These are phyloP conservation scores for Dictyostelium citrinum DNA, from an alignment of 78 protist species.

Conservation along the genomic window DNA sequence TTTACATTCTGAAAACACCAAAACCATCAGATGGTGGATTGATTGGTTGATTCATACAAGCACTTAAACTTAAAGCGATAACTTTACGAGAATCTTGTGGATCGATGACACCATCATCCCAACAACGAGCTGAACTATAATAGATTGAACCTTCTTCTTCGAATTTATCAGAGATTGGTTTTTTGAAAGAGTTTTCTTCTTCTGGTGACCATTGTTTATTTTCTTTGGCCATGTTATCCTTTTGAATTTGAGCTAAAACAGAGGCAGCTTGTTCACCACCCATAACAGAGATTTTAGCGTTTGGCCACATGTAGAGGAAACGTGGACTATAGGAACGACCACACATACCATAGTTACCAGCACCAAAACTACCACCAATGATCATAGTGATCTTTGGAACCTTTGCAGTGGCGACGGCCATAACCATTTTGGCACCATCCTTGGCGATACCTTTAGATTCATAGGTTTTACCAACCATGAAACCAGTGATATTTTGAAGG, in stretches of 20 bases:
- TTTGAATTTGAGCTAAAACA: constrained; percentile 74
- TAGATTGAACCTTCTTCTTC: constrained; percentile 92
- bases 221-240: constrained; percentile 72
- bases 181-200: constrained; percentile 78
- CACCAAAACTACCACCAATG: constrained; percentile 97
- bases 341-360: constrained; percentile 99
- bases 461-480: constrained; percentile 96
- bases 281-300: constrained; percentile 96
- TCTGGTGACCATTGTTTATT: constrained; percentile 77
- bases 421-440: constrained; percentile 98
- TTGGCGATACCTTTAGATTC: constrained; percentile 95
- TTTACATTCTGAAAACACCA: constrained; percentile 71
- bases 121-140: constrained; percentile 91
- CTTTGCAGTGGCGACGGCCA: constrained; percentile 95
- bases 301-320: constrained; percentile 98
- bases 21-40: constrained; percentile 57
- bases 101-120: constrained; percentile 98
- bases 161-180: constrained; percentile 82
- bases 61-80: constrained; percentile 89
- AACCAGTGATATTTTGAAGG: constrained; percentile 98
- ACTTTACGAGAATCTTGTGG: constrained; percentile 90
- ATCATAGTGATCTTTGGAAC: constrained; percentile 98
- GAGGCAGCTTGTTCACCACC: constrained; percentile 98
- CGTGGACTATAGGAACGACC: constrained; percentile 94
- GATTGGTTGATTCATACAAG: constrained; percentile 83